These are phyloP conservation scores for Fusarium goolgardi DNA, from an alignment of 2,329 filamentous ascomycete genomes.

Conservation along the genomic window DNA sequence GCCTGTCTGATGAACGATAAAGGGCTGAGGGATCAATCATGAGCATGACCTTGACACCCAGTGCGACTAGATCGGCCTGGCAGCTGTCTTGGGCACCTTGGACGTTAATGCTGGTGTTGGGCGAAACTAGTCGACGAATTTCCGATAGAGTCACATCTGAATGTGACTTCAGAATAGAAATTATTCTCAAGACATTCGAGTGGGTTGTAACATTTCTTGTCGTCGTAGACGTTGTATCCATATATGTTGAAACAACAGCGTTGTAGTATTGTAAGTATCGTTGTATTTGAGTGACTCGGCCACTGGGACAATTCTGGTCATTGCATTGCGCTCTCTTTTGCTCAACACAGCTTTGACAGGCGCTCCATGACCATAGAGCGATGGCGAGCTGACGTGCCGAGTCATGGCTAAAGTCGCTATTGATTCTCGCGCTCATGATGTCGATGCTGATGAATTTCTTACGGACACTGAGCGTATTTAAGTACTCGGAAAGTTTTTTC, in stretches of 20 bases:
- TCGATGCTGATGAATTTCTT: fast-evolving
- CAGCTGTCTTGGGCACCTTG: fast-evolving
- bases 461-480: too few relatives aligned
- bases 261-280: slow-evolving; percentile 2
- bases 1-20: neutral
- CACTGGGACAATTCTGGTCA: neutral
- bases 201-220: neutral
- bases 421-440: neutral
- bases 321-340: neutral
- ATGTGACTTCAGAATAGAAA: neutral
- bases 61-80: neutral
- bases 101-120: fast-evolving
- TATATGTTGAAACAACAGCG: neutral
- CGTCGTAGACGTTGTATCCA: neutral
- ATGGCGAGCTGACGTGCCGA: neutral
- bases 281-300: neutral
- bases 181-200: neutral
- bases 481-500: too few relatives aligned
- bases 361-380: neutral
- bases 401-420: neutral
- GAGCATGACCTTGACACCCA: neutral
- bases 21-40: slow-evolving; percentile 3
- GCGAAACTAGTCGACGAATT: neutral
- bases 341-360: neutral
- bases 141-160: neutral